These are phyloP conservation scores for Setaria italica DNA, from an alignment of 202 grass and related monocot species.

Conservation along the genomic window DNA sequence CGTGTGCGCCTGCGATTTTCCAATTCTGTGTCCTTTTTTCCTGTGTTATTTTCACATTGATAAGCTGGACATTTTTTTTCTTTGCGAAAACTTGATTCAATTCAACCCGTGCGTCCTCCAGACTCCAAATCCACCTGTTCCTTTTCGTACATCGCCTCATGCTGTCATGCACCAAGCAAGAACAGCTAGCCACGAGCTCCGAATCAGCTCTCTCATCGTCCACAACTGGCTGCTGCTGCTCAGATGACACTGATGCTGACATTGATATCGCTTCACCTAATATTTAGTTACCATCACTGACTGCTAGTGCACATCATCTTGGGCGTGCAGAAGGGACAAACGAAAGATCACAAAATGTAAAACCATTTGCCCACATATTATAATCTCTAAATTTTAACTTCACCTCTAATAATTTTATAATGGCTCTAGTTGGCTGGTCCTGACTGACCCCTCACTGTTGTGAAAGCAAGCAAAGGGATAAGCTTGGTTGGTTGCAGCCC, in stretches of 20 bases:
- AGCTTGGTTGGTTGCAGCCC: background rate
- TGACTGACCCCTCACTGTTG: background rate
- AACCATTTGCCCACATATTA: slow-evolving; percentile 10
- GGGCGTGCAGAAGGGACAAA: background rate
- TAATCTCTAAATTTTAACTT: background rate
- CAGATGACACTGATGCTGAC: slow-evolving; percentile 8
- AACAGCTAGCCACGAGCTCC: slow-evolving; percentile 10
- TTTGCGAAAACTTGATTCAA: background rate
- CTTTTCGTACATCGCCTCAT: background rate
- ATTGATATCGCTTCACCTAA: background rate
- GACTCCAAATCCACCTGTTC: background rate
- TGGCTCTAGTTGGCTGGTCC: background rate
- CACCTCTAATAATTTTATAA: background rate
- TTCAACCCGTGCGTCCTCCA: background rate
- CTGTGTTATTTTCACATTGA: background rate
- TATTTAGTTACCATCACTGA: too few relatives aligned
- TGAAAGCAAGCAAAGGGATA: slow-evolving; percentile 3
- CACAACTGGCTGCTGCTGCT: background rate
- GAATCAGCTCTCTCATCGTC: background rate
- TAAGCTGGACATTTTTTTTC: background rate
- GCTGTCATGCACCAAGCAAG: background rate
- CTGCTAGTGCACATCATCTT: background rate
- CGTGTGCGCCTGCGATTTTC: background rate
- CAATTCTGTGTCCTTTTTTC: background rate
- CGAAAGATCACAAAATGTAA: background rate